A percentile compares a stretch with the other conserved stretches of the same genome.
Conservation (phyloP, 2,329 filamentous ascomycete species). For the Ascochyta pisi region DNA sequence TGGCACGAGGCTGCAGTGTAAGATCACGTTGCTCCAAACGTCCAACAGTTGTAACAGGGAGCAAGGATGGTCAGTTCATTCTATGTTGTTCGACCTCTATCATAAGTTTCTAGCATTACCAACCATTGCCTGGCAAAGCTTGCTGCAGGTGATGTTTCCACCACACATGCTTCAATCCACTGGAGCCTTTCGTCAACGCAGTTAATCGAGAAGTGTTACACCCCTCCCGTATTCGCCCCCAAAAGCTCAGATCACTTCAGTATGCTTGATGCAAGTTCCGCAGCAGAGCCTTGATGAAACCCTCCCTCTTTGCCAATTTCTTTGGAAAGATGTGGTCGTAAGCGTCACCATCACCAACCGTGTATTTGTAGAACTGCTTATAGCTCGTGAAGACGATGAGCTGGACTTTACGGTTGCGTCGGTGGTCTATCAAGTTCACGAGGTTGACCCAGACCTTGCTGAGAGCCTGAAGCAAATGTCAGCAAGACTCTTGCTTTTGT, state of each 20-base stretch:
- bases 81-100: too few relatives aligned
- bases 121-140: too few relatives aligned
- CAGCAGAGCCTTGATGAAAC: constrained; percentile 30
- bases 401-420: constrained; percentile 21
- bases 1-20: background rate
- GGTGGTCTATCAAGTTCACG: constrained; percentile 31
- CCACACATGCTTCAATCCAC: too few relatives aligned
- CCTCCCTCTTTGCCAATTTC: constrained; percentile 29
- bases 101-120: too few relatives aligned
- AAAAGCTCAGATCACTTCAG: background rate
- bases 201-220: too few relatives aligned
- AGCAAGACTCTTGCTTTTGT: background rate
- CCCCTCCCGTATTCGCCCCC: background rate
- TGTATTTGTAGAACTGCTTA: constrained; percentile 18
- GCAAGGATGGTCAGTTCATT: too few relatives aligned
- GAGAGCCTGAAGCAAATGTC: constrained; percentile 18
- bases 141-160: too few relatives aligned
- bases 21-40: background rate
- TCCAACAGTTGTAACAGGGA: too few relatives aligned
- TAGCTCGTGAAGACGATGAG: constrained; percentile 24
- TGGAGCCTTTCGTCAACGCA: too few relatives aligned
- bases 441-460: constrained; percentile 31
- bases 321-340: constrained; percentile 25
- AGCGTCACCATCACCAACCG: constrained; percentile 6
- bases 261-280: background rate